Conservation (phyloP, 352 stramenopile genomes). For the Pythium volutum region DNA sequence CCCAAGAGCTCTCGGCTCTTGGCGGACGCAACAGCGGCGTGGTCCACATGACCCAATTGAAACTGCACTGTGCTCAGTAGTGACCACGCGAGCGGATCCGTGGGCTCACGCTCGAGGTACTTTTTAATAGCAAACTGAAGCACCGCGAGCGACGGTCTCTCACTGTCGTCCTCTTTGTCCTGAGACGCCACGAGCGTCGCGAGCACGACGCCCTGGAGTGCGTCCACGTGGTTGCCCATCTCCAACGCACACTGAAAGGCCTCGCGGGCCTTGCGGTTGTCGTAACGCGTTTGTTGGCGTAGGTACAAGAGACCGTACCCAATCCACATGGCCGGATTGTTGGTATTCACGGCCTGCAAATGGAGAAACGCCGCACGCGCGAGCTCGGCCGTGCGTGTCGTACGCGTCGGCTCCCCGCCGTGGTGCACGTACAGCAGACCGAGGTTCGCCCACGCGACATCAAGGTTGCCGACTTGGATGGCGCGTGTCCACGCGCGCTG, state of each 20-base stretch:
- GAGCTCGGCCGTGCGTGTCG: conserved; percentile 31
- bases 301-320: conserved; percentile 78
- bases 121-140: conserved; percentile 70
- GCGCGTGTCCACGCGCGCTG: conserved; percentile 78
- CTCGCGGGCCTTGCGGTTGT: conserved; percentile 56
- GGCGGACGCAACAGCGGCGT: conserved; percentile 37
- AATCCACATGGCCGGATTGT: conserved; percentile 86
- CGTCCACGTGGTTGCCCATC: conserved; percentile 69
- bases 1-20: conserved; percentile 6
- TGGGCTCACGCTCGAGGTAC: conserved; percentile 74
- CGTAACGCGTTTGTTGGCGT: conserved; percentile 30
- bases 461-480: conserved; percentile 52
- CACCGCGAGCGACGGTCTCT: conserved; percentile 13
- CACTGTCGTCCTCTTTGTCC: conserved; percentile 20
- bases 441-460: conserved; percentile 81
- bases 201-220: conserved; percentile 54
- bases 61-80: conserved; percentile 62
- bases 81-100: conserved; percentile 55
- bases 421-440: conserved; percentile 78
- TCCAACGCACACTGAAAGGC: conserved; percentile 79
- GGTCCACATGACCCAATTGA: conserved; percentile 41
- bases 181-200: conserved; percentile 31
- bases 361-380: conserved; percentile 80
- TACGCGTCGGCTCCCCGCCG: not conserved
- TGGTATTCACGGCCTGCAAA: conserved; percentile 75